Evolutionary conservation across 345 rosid species (phyloP), one percentile per base, ranked within the genome.

Genomic region (Lenwebbia sp.): DNA sequence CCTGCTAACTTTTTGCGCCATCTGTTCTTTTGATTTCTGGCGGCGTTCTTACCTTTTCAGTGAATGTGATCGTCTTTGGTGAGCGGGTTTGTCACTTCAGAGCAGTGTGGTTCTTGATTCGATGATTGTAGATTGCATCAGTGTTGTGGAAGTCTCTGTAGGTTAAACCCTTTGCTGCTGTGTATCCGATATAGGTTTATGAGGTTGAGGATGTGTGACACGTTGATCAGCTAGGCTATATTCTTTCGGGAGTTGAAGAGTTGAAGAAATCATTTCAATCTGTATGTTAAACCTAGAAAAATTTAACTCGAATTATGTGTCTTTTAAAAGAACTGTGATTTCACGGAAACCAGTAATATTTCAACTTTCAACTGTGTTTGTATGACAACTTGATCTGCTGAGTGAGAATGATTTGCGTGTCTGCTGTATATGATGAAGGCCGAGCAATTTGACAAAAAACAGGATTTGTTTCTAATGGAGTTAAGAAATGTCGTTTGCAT

Each of bases 251-350:
- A 9, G 0, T 65, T 0, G 25, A 65, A 33, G 44, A 33, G 10
- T 65, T 65, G 17, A 33, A 17, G 78, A 21, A 33, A 65, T 65
- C 13, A 65, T 65, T 33, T 70, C 25, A 10, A 70, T 70, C 78
- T 70, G 47, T 33, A 33, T 70, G 78, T 0, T 3, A 70, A 33
- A 70, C 47, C 0, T 19, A 8, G 44, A 40, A 70, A 65, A 1
- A 0, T 33, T 70, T 7, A 15, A 62, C 1, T 4, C 0, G 6
- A 70, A 17, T 4, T 33, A 0, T 0, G 44, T 44, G 17, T 33
- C 37, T 55, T 3, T 33, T 70, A 3, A 8, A 25, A 22, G 17
- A 17, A 33, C 78, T 9, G 13, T 33, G 2, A 37, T 70, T 33
- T 70, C 0, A 11, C 0, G 19, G 25, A 22, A 37, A 2, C 78